Conservation (phyloP, 257 asterid genomes). For the Paulownia fortunei region DNA sequence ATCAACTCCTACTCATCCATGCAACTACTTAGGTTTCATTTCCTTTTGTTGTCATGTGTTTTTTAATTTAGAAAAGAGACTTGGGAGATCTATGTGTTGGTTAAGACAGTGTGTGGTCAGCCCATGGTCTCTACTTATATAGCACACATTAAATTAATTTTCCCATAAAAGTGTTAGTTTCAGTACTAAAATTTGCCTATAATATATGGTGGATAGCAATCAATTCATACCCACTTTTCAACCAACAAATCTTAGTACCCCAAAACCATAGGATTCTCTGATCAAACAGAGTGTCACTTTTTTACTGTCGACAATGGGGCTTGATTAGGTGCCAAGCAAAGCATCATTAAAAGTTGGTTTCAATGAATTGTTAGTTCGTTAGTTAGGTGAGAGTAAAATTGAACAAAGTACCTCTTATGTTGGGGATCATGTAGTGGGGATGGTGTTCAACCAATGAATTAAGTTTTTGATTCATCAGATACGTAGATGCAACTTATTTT, state of each 20-base stretch:
- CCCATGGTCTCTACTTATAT: no score
- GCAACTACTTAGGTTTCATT: no score
- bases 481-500: no score
- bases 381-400: constrained; percentile 35
- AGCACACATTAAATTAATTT: background rate
- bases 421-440: background rate
- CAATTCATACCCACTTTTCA: constrained; percentile 31
- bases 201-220: constrained; percentile 18
- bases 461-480: no score
- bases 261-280: constrained; percentile 36
- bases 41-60: no score
- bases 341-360: constrained; percentile 32
- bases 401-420: background rate
- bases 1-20: no score
- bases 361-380: constrained; percentile 25
- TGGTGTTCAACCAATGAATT: background rate
- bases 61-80: no score
- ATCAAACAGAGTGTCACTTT: background rate
- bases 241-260: constrained; percentile 44
- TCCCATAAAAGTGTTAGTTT: background rate
- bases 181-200: background rate
- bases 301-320: background rate
- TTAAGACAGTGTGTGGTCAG: no score
- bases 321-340: constrained; percentile 31
- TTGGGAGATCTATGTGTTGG: no score